phyloP scores from a whole-genome alignment of 108 stramenopile genomes.

The Cylindrotheca fusiformis region DNA sequence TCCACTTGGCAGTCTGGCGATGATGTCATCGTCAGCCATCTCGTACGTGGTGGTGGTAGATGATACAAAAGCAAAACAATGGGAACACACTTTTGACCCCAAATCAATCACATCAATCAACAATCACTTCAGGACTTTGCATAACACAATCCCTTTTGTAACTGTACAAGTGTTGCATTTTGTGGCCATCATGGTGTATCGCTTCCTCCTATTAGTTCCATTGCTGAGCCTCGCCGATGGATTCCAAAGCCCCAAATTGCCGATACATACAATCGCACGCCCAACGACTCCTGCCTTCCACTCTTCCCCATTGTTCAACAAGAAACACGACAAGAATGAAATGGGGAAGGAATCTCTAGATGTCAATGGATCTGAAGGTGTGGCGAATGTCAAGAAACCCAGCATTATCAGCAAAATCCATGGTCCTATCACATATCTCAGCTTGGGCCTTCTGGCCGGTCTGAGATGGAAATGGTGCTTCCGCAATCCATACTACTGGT shows the following conservation, averaged over 20 bases:
- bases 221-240: background rate
- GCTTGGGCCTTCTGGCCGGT: constrained; percentile 17
- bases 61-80: background rate
- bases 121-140: no score
- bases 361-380: constrained; percentile 20
- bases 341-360: constrained; percentile 14
- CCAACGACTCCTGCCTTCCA: background rate
- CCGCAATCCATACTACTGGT: constrained; percentile 24
- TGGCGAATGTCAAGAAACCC: constrained; percentile 19
- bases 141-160: no score
- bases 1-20: no score
- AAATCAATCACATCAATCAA: background rate
- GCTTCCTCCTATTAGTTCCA: background rate
- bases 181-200: background rate
- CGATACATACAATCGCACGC: background rate
- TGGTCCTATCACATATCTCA: constrained; percentile 32
- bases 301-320: background rate
- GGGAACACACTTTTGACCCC: background rate
- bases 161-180: no score
- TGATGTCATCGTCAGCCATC: constrained; percentile 59
- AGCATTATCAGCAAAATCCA: constrained; percentile 23
- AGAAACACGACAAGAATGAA: background rate
- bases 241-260: background rate
- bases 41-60: no score
- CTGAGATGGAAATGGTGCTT: constrained; percentile 21